A percentile compares a stretch with the other conserved stretches of the same genome.
These are phyloP conservation scores for Penicillium diatomitis DNA, from an alignment of 495 filamentous ascomycete species.

Conservation along the genomic window DNA sequence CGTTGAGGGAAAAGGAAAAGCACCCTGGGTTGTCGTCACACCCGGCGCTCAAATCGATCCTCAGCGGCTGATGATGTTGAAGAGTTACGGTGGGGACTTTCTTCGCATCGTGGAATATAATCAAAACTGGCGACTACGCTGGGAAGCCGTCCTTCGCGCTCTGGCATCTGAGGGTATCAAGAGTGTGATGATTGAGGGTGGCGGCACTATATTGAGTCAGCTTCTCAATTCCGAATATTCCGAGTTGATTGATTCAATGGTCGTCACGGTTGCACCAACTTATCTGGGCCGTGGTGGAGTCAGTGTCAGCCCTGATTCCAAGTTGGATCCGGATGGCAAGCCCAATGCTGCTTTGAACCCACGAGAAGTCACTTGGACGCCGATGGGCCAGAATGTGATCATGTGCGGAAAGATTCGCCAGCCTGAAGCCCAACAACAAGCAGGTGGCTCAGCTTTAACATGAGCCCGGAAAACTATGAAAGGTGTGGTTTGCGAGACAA, in stretches of 20 bases:
- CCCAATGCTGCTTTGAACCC: slow-evolving; percentile 52
- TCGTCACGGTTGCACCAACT: slow-evolving; percentile 77
- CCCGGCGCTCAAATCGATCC: slow-evolving; percentile 41
- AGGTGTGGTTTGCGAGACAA: too few relatives aligned
- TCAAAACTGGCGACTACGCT: slow-evolving; percentile 43
- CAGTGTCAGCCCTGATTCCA: slow-evolving; percentile 52
- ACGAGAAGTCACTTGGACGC: slow-evolving; percentile 58
- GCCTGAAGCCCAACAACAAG: slow-evolving; percentile 3
- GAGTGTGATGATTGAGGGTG: slow-evolving; percentile 86
- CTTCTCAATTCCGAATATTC: slow-evolving; percentile 53
- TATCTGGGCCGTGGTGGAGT: slow-evolving; percentile 78
- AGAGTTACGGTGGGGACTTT: slow-evolving; percentile 41
- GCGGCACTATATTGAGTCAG: slow-evolving; percentile 67
- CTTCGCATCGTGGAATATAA: slow-evolving; percentile 41
- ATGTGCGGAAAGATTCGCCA: slow-evolving; percentile 54
- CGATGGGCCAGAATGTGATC: slow-evolving; percentile 67
- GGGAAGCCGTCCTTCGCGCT: slow-evolving; percentile 52
- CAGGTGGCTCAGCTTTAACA: not conserved
- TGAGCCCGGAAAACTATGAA: too few relatives aligned
- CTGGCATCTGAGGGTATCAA: slow-evolving; percentile 52
- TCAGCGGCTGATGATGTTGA: slow-evolving; percentile 36
- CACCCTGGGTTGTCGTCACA: slow-evolving; percentile 58
- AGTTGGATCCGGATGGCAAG: slow-evolving; percentile 36
- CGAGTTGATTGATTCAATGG: slow-evolving; percentile 59
- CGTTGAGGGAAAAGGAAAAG: slow-evolving; percentile 56